Evolutionary conservation across 495 filamentous ascomycete species (phyloP), one percentile per base, ranked within the genome.

Genomic region (Penicillium lagena): DNA sequence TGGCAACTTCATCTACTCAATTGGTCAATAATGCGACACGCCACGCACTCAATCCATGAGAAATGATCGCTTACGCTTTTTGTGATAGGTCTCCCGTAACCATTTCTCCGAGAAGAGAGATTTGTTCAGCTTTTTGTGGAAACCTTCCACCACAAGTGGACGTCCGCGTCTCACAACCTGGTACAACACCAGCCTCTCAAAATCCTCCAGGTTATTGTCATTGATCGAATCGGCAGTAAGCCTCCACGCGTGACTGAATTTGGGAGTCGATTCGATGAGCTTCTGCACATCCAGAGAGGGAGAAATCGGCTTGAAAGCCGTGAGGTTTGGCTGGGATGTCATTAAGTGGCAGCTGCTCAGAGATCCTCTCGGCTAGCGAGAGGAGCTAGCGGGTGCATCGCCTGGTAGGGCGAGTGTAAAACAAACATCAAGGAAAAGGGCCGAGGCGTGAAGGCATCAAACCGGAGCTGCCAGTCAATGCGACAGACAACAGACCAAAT

Each of bases 71-170:
- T 69, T 60, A 90, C 87, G 72, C 55, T 95, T 90, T 42, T 78
- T 80, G 43, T 83, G 79, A 58, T 83, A 78, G 13, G 85, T 82
- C 15, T 75, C 65, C 55, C 79, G 76, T 17, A 98, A 69, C 91
- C 93, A 98, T 46, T 76, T 63, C 11, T 77, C 70, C 28, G 83
- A 86, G 60, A 97, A 98, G 1, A 91, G 78, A 58, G 77, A 76
- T 32, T 84, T 76, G 48, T 85, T 81, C 35, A 85, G 67, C 12
- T 79, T 71, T 11, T 73, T 51, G 17, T 87, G 68, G 72, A 89
- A 96, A 17, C 89, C 89, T 60, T 93, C 87, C 32, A 95, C 80
- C 34, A 95, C 86, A 27, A 95, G 68, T 8, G 90, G 90, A 46
- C 84, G 85, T 7, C 90, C 90, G n/a, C 81, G 80, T 12, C 82